phyloP scores from a whole-genome alignment of 31 red algal species.

The Porphyra umbilicalis region DNA sequence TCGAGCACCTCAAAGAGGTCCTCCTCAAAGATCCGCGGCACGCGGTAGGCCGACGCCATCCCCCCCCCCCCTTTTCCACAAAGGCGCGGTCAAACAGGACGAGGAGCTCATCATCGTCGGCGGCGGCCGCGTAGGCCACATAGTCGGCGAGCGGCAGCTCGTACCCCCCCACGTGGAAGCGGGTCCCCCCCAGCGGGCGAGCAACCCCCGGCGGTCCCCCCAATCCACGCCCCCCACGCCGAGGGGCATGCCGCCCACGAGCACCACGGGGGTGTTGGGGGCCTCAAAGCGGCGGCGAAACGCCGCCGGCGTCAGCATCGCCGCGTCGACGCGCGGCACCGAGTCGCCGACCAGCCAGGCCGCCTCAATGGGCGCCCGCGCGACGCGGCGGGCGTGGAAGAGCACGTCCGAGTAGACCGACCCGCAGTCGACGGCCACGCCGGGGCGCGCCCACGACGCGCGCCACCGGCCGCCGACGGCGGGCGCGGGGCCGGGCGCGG shows the following conservation, averaged over 20 bases:
- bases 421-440: background rate
- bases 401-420: constrained; percentile 69
- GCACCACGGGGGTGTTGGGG: constrained; percentile 22
- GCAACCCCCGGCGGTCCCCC: constrained; percentile 26
- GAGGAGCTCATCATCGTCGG: constrained; percentile 36
- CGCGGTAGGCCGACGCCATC: constrained; percentile 20
- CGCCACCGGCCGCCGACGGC: background rate
- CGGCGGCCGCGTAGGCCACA: constrained; percentile 17
- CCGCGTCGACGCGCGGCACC: constrained; percentile 16
- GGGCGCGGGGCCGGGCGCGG: background rate
- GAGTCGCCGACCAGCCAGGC: constrained; percentile 30
- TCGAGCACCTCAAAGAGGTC: constrained; percentile 47
- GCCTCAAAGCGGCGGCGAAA: constrained; percentile 27
- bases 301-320: background rate
- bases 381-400: constrained; percentile 23
- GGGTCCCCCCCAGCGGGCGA: background rate
- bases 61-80: constrained; percentile 9
- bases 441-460: background rate
- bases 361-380: background rate
- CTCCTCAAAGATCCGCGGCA: constrained; percentile 32
- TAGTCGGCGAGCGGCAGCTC: constrained; percentile 30
- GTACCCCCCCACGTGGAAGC: constrained; percentile 32
- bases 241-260: constrained; percentile 3
- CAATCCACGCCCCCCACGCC: constrained; percentile 21
- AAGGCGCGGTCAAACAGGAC: constrained; percentile 63